A percentile compares a stretch with the other conserved stretches of the same genome.
Conservation (phyloP, 2,329 filamentous ascomycete species). For the Torrubiella hemipterigena region DNA sequence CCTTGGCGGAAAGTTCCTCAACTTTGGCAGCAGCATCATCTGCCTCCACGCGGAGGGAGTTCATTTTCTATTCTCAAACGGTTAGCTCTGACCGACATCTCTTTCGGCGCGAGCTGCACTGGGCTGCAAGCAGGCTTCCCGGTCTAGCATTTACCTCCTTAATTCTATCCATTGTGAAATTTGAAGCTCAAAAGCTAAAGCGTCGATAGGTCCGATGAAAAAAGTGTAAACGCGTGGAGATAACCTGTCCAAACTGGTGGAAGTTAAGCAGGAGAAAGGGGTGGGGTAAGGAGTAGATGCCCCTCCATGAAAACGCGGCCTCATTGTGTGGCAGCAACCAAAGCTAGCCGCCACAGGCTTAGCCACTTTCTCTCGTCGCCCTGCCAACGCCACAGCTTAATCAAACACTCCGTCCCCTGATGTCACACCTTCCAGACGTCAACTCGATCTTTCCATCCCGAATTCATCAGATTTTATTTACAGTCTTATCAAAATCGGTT, state of each 20-base stretch:
- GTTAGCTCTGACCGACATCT: slow-evolving; percentile 11
- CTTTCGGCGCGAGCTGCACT: slow-evolving; percentile 9
- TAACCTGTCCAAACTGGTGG: slow-evolving; percentile 3
- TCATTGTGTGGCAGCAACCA: not conserved
- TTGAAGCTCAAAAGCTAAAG: too few relatives aligned
- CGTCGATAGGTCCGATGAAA: not conserved
- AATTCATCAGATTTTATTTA: too few relatives aligned
- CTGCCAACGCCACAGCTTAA: slow-evolving; percentile 6
- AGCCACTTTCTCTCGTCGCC: slow-evolving; percentile 2
- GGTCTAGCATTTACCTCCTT: slow-evolving; percentile 58
- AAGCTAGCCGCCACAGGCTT: slow-evolving; percentile 5
- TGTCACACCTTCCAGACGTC: too few relatives aligned
- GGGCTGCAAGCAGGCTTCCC: not conserved
- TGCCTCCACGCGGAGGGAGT: slow-evolving; percentile 83
- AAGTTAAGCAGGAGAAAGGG: slow-evolving; percentile 8
- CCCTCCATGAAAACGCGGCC: slow-evolving; percentile 4
- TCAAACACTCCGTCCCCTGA: too few relatives aligned
- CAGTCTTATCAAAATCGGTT: too few relatives aligned
- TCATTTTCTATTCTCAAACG: slow-evolving; percentile 62
- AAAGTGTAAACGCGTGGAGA: not conserved
- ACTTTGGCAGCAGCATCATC: slow-evolving; percentile 72
- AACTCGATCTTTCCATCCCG: too few relatives aligned
- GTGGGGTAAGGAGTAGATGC: slow-evolving; percentile 8
- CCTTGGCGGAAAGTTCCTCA: slow-evolving; percentile 75
- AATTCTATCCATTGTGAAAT: slow-evolving; percentile 66